These are phyloP conservation scores for Rhododendron vialii DNA, from an alignment of 148 eudicot species.

Conservation along the genomic window DNA sequence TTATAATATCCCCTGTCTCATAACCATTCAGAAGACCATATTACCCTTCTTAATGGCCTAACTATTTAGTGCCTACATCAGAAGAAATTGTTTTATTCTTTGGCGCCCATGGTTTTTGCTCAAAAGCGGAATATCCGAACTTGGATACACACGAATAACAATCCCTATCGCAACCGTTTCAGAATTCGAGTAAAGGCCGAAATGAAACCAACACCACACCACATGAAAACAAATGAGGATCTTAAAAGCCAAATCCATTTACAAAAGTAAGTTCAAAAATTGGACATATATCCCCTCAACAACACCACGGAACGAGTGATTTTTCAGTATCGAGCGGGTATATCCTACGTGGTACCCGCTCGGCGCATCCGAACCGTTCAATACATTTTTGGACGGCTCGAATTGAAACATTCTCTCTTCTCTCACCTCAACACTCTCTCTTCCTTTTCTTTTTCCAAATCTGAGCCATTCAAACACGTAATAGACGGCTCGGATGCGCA, in stretches of 20 bases:
- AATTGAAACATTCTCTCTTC: no score
- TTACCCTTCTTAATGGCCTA: background rate
- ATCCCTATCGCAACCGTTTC: background rate
- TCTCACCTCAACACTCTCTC: no score
- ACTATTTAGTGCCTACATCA: background rate
- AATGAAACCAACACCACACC: background rate
- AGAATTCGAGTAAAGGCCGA: background rate
- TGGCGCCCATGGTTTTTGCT: background rate
- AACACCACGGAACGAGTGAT: background rate
- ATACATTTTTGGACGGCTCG: no score
- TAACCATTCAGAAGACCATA: background rate
- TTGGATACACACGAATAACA: no score
- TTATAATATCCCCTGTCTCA: background rate
- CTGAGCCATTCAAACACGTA: no score
- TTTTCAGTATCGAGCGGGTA: no score
- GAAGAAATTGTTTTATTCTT: background rate
- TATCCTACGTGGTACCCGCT: no score
- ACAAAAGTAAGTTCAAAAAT: background rate
- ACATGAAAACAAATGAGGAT: background rate
- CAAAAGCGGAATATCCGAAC: background rate
- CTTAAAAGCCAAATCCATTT: constrained; percentile 22
- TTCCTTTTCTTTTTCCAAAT: no score
- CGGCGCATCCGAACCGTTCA: no score
- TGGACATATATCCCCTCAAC: constrained; percentile 24
- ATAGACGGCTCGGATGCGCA: no score